Evolutionary conservation across 192 early-diverging fungal species (phyloP).

Genomic region (Powellomyces hirtus): DNA sequence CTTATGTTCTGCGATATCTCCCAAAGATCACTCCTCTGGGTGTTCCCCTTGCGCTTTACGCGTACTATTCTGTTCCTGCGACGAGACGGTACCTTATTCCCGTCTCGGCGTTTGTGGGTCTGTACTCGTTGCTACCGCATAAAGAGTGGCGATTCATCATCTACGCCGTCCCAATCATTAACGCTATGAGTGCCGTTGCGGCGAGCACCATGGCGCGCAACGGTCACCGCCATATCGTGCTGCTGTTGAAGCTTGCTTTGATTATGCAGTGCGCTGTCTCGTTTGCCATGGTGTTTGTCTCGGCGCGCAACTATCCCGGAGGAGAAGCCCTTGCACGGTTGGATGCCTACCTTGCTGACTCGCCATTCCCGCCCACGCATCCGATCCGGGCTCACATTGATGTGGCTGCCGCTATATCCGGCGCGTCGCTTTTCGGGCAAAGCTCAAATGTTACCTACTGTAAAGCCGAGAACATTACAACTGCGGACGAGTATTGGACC

Average conservation of each 20-base stretch:
- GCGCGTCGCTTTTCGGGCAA: slow-evolving; percentile 72
- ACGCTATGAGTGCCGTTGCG: slow-evolving; percentile 29
- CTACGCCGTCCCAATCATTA: slow-evolving; percentile 79
- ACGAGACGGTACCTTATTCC: slow-evolving; percentile 56
- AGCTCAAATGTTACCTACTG: neutral
- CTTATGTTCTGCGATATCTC: slow-evolving; percentile 71
- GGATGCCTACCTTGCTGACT: neutral
- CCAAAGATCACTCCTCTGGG: slow-evolving; percentile 73
- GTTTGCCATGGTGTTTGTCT: slow-evolving; percentile 39
- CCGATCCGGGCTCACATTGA: slow-evolving; percentile 75
- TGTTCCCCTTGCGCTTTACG: slow-evolving; percentile 54
- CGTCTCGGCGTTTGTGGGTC: slow-evolving; percentile 51
- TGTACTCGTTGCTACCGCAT: slow-evolving; percentile 79
- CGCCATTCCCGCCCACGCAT: no score
- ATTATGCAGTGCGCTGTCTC: slow-evolving; percentile 6
- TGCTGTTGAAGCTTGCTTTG: slow-evolving; percentile 33
- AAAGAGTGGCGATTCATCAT: slow-evolving; percentile 97
- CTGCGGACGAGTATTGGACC: neutral
- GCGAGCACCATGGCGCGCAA: neutral
- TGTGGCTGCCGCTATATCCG: slow-evolving; percentile 74
- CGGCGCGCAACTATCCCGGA: slow-evolving; percentile 86
- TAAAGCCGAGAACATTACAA: neutral
- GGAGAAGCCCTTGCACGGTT: slow-evolving; percentile 67
- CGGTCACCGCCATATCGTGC: slow-evolving; percentile 21
- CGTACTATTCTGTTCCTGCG: slow-evolving; percentile 36